Conservation (phyloP, 2,329 filamentous ascomycete genomes). For the Pezicula neosporulosa region DNA sequence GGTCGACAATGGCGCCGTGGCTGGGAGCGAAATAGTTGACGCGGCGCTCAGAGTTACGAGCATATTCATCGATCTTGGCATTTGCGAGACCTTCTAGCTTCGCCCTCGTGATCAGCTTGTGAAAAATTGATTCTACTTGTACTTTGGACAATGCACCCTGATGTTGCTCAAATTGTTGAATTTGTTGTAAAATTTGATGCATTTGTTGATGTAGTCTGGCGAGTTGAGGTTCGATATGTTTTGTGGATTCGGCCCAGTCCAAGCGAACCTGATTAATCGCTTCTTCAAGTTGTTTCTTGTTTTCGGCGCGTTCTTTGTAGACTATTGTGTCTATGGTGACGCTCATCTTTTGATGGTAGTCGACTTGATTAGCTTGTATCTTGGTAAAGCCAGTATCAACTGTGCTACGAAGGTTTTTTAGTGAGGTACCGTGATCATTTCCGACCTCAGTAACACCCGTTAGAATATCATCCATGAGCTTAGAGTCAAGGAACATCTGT, state of each 20-base stretch:
- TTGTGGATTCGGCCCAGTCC: constrained; percentile 51
- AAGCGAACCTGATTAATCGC: constrained; percentile 95
- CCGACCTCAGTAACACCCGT: no score
- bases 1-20: no score
- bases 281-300: constrained; percentile 1
- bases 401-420: no score
- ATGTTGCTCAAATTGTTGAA: constrained; percentile 11
- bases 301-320: no score
- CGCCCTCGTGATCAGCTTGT: constrained; percentile 13
- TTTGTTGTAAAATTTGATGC: constrained; percentile 7
- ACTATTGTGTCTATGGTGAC: no score
- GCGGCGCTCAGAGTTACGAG: not conserved
- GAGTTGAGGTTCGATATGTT: constrained; percentile 14
- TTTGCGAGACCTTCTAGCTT: constrained; percentile 24
- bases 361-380: no score
- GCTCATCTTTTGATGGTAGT: no score
- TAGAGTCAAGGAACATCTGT: no score
- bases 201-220: constrained; percentile 10
- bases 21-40: constrained; percentile 7
- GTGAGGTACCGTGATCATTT: no score
- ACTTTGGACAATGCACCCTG: constrained; percentile 4
- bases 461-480: no score
- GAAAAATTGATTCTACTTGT: constrained; percentile 15
- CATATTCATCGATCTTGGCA: constrained; percentile 16
- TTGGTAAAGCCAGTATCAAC: no score